These are phyloP conservation scores for Astrephomene gubernaculifera DNA, from an alignment of 139 green algal genomes.

Conservation along the genomic window DNA sequence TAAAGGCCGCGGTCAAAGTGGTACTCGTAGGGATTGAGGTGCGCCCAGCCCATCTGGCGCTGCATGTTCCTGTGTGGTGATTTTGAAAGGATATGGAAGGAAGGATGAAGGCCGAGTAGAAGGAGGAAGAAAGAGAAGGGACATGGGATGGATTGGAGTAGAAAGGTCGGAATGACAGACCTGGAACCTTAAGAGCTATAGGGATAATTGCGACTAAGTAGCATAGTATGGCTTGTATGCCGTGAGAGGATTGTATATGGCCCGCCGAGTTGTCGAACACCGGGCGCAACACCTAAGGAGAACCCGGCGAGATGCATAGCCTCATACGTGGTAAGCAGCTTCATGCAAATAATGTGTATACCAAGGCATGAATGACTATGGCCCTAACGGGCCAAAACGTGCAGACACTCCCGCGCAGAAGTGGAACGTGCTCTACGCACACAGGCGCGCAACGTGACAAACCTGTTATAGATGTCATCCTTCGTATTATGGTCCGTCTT, in stretches of 20 bases:
- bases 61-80: constrained; percentile 32
- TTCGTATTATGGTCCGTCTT: constrained; percentile 28
- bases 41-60: constrained; percentile 39
- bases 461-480: constrained; percentile 37
- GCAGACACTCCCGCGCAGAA: too few relatives aligned
- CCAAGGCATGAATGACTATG: background rate
- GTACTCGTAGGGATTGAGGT: constrained; percentile 68
- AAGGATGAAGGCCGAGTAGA: background rate
- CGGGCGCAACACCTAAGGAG: too few relatives aligned
- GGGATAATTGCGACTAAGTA: too few relatives aligned
- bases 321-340: background rate
- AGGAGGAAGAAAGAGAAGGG: background rate
- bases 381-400: background rate
- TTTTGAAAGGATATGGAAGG: background rate
- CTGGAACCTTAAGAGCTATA: too few relatives aligned
- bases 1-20: constrained; percentile 73
- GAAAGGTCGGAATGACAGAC: too few relatives aligned
- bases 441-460: too few relatives aligned
- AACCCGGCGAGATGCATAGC: background rate
- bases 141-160: background rate
- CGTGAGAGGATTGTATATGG: too few relatives aligned
- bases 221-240: too few relatives aligned
- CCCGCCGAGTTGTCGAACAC: too few relatives aligned
- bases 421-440: too few relatives aligned
- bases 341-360: background rate